Evolutionary conservation across 306 rosid genomes (phyloP).

Genomic region (Vigna trinervia): DNA sequence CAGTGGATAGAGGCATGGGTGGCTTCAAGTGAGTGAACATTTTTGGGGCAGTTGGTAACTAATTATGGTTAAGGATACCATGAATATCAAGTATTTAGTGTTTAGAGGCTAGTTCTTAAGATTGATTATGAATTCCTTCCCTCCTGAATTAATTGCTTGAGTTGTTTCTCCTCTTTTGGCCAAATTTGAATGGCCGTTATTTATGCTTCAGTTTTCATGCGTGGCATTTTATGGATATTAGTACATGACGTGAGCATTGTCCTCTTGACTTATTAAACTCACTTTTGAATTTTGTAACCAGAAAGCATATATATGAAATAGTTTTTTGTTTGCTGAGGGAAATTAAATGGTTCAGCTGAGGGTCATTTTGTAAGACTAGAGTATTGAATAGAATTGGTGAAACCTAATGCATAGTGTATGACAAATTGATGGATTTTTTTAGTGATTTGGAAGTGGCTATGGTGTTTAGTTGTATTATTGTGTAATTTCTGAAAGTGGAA

Average conservation of each 20-base stretch:
- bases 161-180: constrained; percentile 38
- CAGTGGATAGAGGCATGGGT: constrained; percentile 52
- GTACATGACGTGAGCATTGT: constrained; percentile 15
- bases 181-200: neutral
- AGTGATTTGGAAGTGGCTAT: constrained; percentile 5
- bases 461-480: constrained; percentile 6
- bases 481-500: constrained; percentile 19
- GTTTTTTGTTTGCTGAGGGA: constrained; percentile 4
- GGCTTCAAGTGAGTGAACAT: constrained; percentile 53
- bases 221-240: constrained; percentile 17
- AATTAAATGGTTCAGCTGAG: constrained; percentile 23
- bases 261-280: constrained; percentile 32
- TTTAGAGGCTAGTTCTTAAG: constrained; percentile 41
- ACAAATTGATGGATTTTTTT: constrained; percentile 25
- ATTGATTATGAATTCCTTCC: constrained; percentile 37
- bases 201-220: constrained; percentile 38
- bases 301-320: neutral
- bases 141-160: constrained; percentile 34
- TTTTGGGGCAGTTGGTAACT: constrained; percentile 51
- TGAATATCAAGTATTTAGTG: constrained; percentile 47
- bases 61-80: constrained; percentile 40
- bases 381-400: constrained; percentile 20
- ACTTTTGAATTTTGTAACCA: constrained; percentile 29
- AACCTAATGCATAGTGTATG: constrained; percentile 19
- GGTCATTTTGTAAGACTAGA: constrained; percentile 24